These are phyloP conservation scores for Arthrobotrys pseudoclavata DNA, from an alignment of 2,329 filamentous ascomycete genomes.

Conservation along the genomic window DNA sequence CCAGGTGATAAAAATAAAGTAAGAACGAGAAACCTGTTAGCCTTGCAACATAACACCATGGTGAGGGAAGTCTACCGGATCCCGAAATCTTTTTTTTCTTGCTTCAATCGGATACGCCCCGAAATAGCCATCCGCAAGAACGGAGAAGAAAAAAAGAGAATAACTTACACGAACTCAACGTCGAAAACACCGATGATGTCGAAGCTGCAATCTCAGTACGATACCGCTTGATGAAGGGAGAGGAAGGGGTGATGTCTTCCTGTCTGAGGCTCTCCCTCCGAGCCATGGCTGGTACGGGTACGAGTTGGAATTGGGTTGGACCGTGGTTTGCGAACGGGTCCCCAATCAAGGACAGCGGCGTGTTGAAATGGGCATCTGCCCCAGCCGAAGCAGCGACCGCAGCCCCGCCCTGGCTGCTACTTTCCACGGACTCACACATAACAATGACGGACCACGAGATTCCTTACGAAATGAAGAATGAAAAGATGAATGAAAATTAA, in stretches of 20 bases:
- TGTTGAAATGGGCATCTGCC: conserved; percentile 54
- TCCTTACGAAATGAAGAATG: conserved; percentile 15
- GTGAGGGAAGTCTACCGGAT: not conserved
- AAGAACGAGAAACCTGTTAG: conserved; percentile 9
- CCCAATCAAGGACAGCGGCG: conserved; percentile 54
- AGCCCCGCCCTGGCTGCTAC: conserved; percentile 26
- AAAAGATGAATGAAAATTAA: not conserved
- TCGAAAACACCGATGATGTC: conserved; percentile 58
- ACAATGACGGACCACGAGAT: conserved; percentile 15
- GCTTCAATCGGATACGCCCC: not conserved
- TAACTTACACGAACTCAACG: conserved; percentile 58
- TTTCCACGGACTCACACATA: conserved; percentile 46
- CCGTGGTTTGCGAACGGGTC: conserved; percentile 60
- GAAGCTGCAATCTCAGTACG: conserved; percentile 81
- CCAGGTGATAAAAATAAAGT: not conserved
- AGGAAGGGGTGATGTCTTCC: conserved; percentile 49
- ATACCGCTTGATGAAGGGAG: conserved; percentile 78
- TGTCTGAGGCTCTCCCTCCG: conserved; percentile 57
- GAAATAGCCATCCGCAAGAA: conserved; percentile 11
- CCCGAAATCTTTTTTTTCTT: not conserved
- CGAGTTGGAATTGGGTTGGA: conserved; percentile 46
- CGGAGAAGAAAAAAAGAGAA: not conserved
- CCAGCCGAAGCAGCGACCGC: conserved; percentile 35
- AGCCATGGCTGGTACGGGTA: conserved; percentile 53
- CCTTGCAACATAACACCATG: conserved; percentile 7